Base-by-base conservation (phyloP, 257 asterid species). In the Penstemon davidsonii region DNA sequence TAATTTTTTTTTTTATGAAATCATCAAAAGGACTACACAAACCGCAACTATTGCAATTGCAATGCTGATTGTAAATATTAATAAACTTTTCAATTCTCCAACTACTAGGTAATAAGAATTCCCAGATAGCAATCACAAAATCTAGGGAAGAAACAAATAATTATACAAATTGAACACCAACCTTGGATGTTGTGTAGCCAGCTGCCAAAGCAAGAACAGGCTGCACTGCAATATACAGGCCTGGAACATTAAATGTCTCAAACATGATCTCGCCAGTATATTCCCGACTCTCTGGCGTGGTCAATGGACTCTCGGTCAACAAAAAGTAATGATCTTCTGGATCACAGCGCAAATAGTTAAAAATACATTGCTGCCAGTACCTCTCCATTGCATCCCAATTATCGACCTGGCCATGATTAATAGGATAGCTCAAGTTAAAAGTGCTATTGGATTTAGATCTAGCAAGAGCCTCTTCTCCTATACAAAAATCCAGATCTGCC, bases 201-300 rank as follows among this genome's bases (percentile, higher is more conserved):
- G 99, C 99, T 55, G 99, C 99, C 81, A 93, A 73, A 72, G 99
- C 99, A 59, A 93, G 97, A 69, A 93, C 97, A 4, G 99, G 96
- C 79, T 93, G 99, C 82, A 93, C 97, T 0, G 95, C 99, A 12
- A 93, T 90, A 71, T 88, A 93, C 60, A 93, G 88, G 36, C 96
- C 97, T 0, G 96, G 96, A 73, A 90, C 96, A 61, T 93, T 90
- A 53, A 93, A 93, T 0, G 97, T 90, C 85, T 93, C 97, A 52
- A 93, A 93, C 99, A 93, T 90, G 50, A 93, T 93, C 85, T 93
- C 99, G 5, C 97, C 99, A 0, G 96, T 84, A 62, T 85, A 90
- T 66, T 90, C 99, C 55, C 99, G 79, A 41, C 85, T 90, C 92
- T 93, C 99, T 0, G 99, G 99, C 43, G 99, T 82, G n/a, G 96